Evolutionary conservation across 208 protist genomes (phyloP), one percentile per base, ranked within the genome.

Genomic region (Leishmania lainsoni): DNA sequence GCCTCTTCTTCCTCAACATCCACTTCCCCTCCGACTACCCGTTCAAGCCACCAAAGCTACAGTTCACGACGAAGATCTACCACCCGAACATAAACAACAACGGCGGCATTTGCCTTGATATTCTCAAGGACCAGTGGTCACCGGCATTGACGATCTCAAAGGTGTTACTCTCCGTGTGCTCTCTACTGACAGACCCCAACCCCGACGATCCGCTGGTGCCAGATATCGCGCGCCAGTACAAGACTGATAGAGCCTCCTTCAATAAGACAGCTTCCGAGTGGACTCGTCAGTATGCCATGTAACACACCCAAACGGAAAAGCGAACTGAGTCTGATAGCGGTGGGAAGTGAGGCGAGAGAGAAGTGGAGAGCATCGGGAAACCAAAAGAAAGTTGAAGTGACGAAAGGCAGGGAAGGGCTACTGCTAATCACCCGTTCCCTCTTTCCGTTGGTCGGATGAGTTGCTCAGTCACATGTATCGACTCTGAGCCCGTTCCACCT

Each of bases 181-280:
- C 98, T 56, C 86, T 99, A 79, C 93, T 99, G 39, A 99, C 98
- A 61, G 99, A 99, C 84, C 99, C 99, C n/a, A 99, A 99, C 91
- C 98, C 99, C 63, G 98, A 99, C 79, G 99, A 99, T 95, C 99
- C 99, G 81, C 94, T 99, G 12, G 98, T 99, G 63, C 98, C 98
- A 35, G 98, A 99, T 85, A 99, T 99, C 89, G 99, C 99, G 56
- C 90, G 98, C 49, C 85, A 99, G 84, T 99, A 99, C 92, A 99
- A 99, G 90, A 94, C 85, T 49, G 93, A 99, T 89, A 92, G 92
- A 77, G 77, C 71, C n/a, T 86, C 93, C 73, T 99, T 98, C 83
- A 94, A 98, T 80, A 90, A 89, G 77, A 99, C 92, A 8, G 99
- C 99, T 17, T 77, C 87, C 35, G 98, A 99, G 90, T 99, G 98